These are phyloP conservation scores for Salix udensis DNA, from an alignment of 345 rosid species.

Conservation along the genomic window DNA sequence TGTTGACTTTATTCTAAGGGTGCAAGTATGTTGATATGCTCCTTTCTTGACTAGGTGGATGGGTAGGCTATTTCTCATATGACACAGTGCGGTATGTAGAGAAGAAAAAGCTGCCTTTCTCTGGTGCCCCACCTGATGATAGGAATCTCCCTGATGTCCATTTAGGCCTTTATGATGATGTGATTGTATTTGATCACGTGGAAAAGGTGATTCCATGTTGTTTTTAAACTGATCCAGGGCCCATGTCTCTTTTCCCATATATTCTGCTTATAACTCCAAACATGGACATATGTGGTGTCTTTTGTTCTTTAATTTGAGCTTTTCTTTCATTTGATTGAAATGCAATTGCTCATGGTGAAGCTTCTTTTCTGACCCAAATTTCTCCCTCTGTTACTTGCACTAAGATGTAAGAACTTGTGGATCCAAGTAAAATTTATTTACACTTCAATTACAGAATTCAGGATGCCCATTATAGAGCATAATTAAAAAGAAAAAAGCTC, in stretches of 20 bases:
- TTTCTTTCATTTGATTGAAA: background rate
- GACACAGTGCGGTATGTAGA: constrained; percentile 87
- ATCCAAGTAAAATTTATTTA: no score
- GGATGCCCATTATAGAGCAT: background rate
- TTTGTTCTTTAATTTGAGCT: background rate
- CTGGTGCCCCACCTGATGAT: constrained; percentile 70
- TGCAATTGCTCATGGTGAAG: background rate
- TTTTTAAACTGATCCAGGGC: background rate
- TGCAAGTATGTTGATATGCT: background rate
- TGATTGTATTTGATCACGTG: constrained; percentile 84
- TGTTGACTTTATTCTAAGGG: background rate
- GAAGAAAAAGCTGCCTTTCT: constrained; percentile 82
- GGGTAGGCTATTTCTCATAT: constrained; percentile 96
- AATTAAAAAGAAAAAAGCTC: background rate
- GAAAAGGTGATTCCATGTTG: constrained; percentile 55
- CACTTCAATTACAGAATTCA: background rate
- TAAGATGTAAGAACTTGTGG: no score
- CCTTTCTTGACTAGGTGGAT: constrained; percentile 60
- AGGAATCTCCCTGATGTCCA: constrained; percentile 91
- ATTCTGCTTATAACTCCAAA: background rate
- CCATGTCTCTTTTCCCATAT: background rate
- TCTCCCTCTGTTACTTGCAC: no score
- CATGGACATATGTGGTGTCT: background rate
- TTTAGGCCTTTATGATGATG: constrained; percentile 85
- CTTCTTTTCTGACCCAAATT: no score